Evolutionary conservation across 257 asterid genomes (phyloP).

Genomic region (Coffea canephora): DNA sequence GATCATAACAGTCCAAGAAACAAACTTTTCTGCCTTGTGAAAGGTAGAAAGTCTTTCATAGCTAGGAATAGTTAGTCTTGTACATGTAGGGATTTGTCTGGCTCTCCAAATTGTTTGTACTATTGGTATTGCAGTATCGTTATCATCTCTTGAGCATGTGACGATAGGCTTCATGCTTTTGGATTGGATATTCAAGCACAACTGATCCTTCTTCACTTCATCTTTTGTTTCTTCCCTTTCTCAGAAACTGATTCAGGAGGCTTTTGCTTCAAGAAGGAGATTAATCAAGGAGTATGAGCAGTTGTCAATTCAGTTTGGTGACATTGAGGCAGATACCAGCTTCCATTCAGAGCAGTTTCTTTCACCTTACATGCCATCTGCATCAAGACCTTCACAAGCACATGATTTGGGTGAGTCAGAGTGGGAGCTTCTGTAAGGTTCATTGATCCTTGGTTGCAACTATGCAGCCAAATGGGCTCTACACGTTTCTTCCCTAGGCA

Average conservation of each 20-base stretch:
- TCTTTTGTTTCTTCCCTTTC: slow-evolving; percentile 2
- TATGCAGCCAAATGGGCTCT: not conserved
- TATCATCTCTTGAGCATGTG: not conserved
- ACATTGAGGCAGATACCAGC: slow-evolving; percentile 47
- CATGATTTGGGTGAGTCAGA: slow-evolving; percentile 43
- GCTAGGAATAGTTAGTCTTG: not conserved
- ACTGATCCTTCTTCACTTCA: not conserved
- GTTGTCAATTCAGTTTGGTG: slow-evolving; percentile 55
- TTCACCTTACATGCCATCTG: slow-evolving; percentile 22
- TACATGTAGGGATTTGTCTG: not conserved
- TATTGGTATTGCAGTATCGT: not conserved
- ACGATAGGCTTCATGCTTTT: not conserved
- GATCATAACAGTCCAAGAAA: not conserved
- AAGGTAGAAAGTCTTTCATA: not conserved
- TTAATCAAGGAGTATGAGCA: slow-evolving; percentile 66
- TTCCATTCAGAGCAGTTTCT: slow-evolving; percentile 24
- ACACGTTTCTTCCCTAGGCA: not conserved
- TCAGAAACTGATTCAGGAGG: slow-evolving; percentile 59
- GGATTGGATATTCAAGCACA: not conserved
- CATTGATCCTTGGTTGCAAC: not conserved
- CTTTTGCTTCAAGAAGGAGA: slow-evolving; percentile 62
- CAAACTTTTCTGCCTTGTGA: not conserved
- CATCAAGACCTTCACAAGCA: slow-evolving; percentile 22
- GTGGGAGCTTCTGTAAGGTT: slow-evolving; percentile 62
- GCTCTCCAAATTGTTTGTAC: not conserved